Base-by-base conservation (phyloP, 495 filamentous ascomycete genomes). In the Choiromyces venosus region DNA sequence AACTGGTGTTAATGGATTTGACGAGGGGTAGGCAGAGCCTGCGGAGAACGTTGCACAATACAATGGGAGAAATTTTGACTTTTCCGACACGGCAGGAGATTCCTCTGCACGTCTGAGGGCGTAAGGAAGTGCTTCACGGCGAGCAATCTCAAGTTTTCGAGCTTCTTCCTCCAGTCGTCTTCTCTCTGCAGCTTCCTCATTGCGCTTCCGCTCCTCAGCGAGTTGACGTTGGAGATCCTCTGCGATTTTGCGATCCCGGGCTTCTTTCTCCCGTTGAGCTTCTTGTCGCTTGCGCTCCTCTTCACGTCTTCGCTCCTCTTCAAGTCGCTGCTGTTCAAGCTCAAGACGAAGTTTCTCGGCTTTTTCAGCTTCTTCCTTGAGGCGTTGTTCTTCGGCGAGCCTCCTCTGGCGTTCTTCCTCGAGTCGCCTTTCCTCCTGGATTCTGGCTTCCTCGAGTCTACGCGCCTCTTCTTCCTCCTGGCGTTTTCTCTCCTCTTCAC, bases 141-240 rank as follows among this genome's bases (percentile, higher is more conserved):
- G 73, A 19, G 77, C 77, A 18, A 66, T 42, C 37, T 80, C 77
- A 39, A 37, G 70, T 56, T 37, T 75, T 37, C 37, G 74, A 66
- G 73, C 66, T 71, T 78, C 71, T 38, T 76, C 73, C 61, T 70
- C 67, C 16, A 72, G 44, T 14, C 71, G 44, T 66, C 67, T 71
- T 33, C 67, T 67, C 38, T 67, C 71, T 16, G 35, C 70, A 40
- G 35, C 70, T 37, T 78, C 76, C 38, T 75, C 76, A 16, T 73
- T 66, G n/a, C 44, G 61, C 66, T 36, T 79, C 37, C 46, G 64
- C 65, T 79, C 77, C 8, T 64, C 52, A 21, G 72, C 76, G 29
- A 79, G 65, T 42, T 79, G 78, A 36, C 79, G 78, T 37, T 80
- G 78, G 46, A 77, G 71, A 38, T 74, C 74, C 66, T 79, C 78